Percentiles rank a stretch among this genome's conserved stretches.
Evolutionary conservation across 2,329 filamentous ascomycete species (phyloP).

Genomic region (Fusarium poae): DNA sequence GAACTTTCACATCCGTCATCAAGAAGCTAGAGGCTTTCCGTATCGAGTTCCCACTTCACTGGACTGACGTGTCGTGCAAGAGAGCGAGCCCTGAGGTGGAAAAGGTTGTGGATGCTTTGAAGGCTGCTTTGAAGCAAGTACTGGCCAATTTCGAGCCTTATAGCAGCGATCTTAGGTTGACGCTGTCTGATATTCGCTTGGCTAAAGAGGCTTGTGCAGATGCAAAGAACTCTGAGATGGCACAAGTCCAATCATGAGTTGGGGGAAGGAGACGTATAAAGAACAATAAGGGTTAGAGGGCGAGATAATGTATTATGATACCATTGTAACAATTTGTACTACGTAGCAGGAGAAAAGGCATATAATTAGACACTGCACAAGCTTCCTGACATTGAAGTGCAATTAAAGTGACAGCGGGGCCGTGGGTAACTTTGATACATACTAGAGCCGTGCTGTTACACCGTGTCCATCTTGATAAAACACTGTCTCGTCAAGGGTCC

Average conservation of each 20-base stretch:
- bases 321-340: slow-evolving; percentile 43
- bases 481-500: slow-evolving; percentile 22
- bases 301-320: slow-evolving; percentile 49
- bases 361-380: background rate
- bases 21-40: slow-evolving; percentile 77
- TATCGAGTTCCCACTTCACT: slow-evolving; percentile 72
- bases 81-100: slow-evolving; percentile 76
- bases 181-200: slow-evolving; percentile 76
- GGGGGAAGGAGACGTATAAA: background rate
- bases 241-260: slow-evolving; percentile 49
- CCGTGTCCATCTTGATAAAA: slow-evolving; percentile 2
- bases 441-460: slow-evolving; percentile 1
- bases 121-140: slow-evolving; percentile 73
- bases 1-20: slow-evolving; percentile 77
- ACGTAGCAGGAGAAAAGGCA: slow-evolving; percentile 12
- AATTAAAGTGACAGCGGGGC: slow-evolving; percentile 30
- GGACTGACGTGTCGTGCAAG: slow-evolving; percentile 78
- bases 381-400: background rate
- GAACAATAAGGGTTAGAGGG: slow-evolving; percentile 20
- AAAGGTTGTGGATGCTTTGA: slow-evolving; percentile 73
- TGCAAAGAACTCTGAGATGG: slow-evolving; percentile 50
- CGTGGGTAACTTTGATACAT: background rate
- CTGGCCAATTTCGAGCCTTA: slow-evolving; percentile 81
- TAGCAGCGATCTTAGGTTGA: slow-evolving; percentile 76
- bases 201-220: slow-evolving; percentile 74